Base-by-base conservation (phyloP, 2,329 filamentous ascomycete genomes). In the Blastomyces parvus region DNA sequence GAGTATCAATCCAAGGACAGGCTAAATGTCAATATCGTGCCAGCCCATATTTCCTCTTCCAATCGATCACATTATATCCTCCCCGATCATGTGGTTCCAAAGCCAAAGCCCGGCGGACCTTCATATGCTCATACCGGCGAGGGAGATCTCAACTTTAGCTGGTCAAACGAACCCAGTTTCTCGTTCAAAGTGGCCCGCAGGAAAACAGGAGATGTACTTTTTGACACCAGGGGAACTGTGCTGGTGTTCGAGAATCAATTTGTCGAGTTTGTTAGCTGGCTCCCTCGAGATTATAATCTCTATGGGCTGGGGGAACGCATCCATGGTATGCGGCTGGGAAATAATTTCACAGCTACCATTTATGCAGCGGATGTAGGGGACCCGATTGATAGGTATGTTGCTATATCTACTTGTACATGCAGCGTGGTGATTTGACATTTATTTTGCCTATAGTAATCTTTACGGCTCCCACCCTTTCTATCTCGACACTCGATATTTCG, bases 381-480 rank as follows among this genome's bases (percentile, higher is more conserved):
- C 62, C 72, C 74, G 22, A 76, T 80, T 64, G 74, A 85, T 65
- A 66, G 69, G 76, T 77, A 64, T 68, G 74, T 70, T 30, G n/a
- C 11, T 25, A 19, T 19, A 30, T 55, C 46, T 53, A 6, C 17
- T 13, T 27, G 9, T 38, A 27, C 13, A 13, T 38, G 7, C 40
- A 53, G 38, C 13, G 14, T 53, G 52, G 17, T 13, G 36, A 52
- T 48, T 22, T 22, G 44, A 48, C 40, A n/a, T 50, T 7, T 14
- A 36, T 42, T 40, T 6, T 8, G 5, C 9, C 7, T 46, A 60
- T 61, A 75, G 73, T 14, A 92, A 92, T 68, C 79, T 91, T 6
- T 94, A 94, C 69, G 89, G 90, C 7, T 82, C 80, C 50, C 90
- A 94, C 68, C 87, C 90, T 0, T 85, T 92, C 70, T 94, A 93